A percentile compares a stretch with the other conserved stretches of the same genome.
phyloP scores from a whole-genome alignment of 345 rosid species.

The Aquilaria yunnanensis region DNA sequence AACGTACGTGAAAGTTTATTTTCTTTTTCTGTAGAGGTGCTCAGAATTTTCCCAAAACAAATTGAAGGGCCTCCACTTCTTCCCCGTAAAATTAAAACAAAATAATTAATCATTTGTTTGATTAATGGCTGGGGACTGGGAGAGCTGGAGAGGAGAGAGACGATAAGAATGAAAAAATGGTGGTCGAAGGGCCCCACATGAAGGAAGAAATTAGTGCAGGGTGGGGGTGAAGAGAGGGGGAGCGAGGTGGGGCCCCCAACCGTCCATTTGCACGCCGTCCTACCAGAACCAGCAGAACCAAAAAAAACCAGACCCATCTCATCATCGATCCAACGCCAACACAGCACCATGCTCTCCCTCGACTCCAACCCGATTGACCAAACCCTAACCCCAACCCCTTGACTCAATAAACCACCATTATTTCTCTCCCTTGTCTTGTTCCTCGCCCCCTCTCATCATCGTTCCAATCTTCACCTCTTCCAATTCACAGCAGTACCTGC shows the following conservation, averaged over 20 bases:
- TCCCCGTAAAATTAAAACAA: neutral
- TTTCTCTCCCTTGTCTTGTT: slow-evolving; percentile 12
- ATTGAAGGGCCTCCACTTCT: neutral
- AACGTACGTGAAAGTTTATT: neutral
- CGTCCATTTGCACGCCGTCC: slow-evolving; percentile 72
- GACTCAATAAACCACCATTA: slow-evolving; percentile 15
- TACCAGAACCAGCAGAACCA: slow-evolving; percentile 36
- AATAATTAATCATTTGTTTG: neutral
- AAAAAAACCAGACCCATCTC: slow-evolving; percentile 11
- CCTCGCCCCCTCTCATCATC: slow-evolving; percentile 21
- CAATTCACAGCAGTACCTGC: neutral
- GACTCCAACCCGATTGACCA: slow-evolving; percentile 17
- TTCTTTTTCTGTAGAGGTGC: neutral
- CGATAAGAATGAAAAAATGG: neutral
- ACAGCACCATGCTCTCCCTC: no score
- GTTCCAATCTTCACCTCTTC: slow-evolving; percentile 15
- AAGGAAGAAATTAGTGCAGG: slow-evolving; percentile 4
- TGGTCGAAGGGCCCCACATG: slow-evolving; percentile 27
- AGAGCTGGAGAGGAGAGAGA: neutral
- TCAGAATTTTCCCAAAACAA: neutral
- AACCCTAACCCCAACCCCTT: slow-evolving; percentile 43
- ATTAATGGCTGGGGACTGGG: neutral
- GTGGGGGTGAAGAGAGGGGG: slow-evolving; percentile 24
- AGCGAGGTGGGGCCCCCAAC: slow-evolving; percentile 46
- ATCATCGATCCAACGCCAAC: slow-evolving; percentile 29